Evolutionary conservation across 2,329 filamentous ascomycete genomes (phyloP).

Genomic region (Sclerotinia subarctica): DNA sequence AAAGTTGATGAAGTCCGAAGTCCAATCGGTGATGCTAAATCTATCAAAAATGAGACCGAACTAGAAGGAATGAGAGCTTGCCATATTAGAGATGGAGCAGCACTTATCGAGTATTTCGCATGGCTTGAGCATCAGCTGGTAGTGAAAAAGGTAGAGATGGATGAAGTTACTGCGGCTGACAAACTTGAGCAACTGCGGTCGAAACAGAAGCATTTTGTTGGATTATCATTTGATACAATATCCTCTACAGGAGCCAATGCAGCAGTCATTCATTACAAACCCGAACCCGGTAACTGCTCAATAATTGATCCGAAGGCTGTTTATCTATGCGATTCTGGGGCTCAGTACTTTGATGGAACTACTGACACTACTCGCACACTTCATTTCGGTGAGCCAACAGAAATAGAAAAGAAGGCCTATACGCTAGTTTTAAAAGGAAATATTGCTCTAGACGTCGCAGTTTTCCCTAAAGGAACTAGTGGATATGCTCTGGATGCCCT

Average conservation of each 20-base stretch:
- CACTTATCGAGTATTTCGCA: conserved; percentile 87
- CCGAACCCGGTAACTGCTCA: conserved; percentile 77
- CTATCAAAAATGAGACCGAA: conserved; percentile 88
- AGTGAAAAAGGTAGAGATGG: conserved; percentile 67
- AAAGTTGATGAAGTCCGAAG: conserved; percentile 84
- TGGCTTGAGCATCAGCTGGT: conserved; percentile 91
- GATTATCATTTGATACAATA: conserved; percentile 92
- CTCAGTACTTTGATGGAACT: conserved; percentile 93
- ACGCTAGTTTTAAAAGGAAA: conserved; percentile 93
- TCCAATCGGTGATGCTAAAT: conserved; percentile 85
- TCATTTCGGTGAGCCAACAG: conserved; percentile 82
- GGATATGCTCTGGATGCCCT: conserved; percentile 87
- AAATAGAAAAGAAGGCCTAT: conserved; percentile 82
- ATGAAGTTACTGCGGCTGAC: conserved; percentile 89
- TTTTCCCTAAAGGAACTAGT: conserved; percentile 93
- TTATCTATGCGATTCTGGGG: conserved; percentile 95
- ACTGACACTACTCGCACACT: conserved; percentile 93
- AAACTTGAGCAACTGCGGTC: conserved; percentile 77
- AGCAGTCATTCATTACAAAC: conserved; percentile 93
- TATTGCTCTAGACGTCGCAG: conserved; percentile 78
- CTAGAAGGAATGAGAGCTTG: conserved; percentile 90
- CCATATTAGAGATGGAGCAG: conserved; percentile 89
- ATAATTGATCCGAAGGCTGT: conserved; percentile 79
- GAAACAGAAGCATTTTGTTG: conserved; percentile 71
- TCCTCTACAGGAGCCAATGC: conserved; percentile 83